Percentiles rank a stretch among this genome's conserved stretches.
Conservation (phyloP, 2,329 filamentous ascomycete species). For the Diaporthe citri region DNA sequence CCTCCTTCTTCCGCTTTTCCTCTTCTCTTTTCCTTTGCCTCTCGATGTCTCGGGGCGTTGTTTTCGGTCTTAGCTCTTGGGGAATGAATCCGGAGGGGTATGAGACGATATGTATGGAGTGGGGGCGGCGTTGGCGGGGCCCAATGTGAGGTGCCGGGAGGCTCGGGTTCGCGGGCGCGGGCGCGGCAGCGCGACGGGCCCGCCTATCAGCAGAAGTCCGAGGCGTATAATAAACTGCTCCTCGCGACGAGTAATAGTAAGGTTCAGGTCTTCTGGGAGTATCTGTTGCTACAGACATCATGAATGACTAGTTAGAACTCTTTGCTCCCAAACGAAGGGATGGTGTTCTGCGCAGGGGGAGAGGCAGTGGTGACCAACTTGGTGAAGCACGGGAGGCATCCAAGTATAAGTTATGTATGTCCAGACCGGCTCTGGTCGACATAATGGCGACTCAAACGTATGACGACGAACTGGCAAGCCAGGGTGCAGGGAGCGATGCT, state of each 20-base stretch:
- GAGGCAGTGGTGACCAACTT: constrained; percentile 34
- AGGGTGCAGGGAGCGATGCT: constrained; percentile 31
- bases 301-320: constrained; percentile 16
- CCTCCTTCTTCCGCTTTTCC: constrained; percentile 55
- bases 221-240: constrained; percentile 41
- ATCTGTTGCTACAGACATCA: constrained; percentile 35
- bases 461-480: constrained; percentile 16
- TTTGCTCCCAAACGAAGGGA: neutral
- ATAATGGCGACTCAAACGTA: constrained; percentile 35
- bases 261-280: constrained; percentile 32
- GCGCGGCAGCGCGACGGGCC: constrained; percentile 39
- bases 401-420: constrained; percentile 20
- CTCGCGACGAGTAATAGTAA: constrained; percentile 40
- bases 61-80: constrained; percentile 53
- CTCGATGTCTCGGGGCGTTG: constrained; percentile 48
- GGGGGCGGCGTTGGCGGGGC: constrained; percentile 63
- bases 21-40: constrained; percentile 61
- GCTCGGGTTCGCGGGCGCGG: constrained; percentile 41
- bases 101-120: constrained; percentile 67
- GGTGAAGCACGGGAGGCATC: constrained; percentile 26
- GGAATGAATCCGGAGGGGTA: constrained; percentile 58
- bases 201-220: constrained; percentile 42
- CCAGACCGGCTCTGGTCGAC: constrained; percentile 34
- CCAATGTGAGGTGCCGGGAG: constrained; percentile 59
- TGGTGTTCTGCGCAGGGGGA: neutral